Evolutionary conservation across 2,329 filamentous ascomycete genomes (phyloP), one percentile per base, ranked within the genome.

Genomic region (Sarocladium kiliense): DNA sequence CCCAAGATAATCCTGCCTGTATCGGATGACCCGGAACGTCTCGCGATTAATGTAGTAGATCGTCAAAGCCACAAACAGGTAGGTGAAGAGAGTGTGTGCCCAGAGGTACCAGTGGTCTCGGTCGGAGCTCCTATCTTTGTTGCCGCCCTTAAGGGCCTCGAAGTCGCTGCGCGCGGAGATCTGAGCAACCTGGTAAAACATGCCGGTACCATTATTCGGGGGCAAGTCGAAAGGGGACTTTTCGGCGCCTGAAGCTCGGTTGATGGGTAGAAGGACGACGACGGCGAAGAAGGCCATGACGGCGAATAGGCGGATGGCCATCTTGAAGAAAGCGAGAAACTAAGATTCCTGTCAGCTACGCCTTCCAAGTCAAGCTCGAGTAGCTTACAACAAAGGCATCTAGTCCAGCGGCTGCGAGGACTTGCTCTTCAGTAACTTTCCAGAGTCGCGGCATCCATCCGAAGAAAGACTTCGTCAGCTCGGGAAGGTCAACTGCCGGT

Each of bases 311-410:
- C 88, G 89, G 61, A 91, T 89, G 12, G 93, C 87, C 84, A 97
- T 94, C 68, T 92, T 95, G 78, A 97, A 97, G 72, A 99, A 99
- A 16, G 87, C 83, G 14, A 99, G 78, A 67, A 99, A 97, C 81
- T 74, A 25, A 39, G 32, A 12, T n/a, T 25, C 10, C 14, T 0
- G n/a, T 16, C 3, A 53, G 11, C 55, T 18, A 10, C 7, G 14
- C 4, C 26, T 16, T 21, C 16, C 37, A 4, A 23, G n/a, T 9
- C 19, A 21, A 21, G n/a, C 3, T 16, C 10, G 25, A 5, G 14
- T 3, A 16, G 76, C 81, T 62, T 73, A 89, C 87, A 61, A 97
- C 94, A 73, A 90, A 99, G 53, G 94, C 94, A 74, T 99, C 94
- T 51, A 99, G 80, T 0, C 94, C 94, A 18, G 93, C 93, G 19